Evolutionary conservation across 2,329 filamentous ascomycete species (phyloP), one percentile per base, ranked within the genome.

Genomic region (Taxawa tesnikishii): DNA sequence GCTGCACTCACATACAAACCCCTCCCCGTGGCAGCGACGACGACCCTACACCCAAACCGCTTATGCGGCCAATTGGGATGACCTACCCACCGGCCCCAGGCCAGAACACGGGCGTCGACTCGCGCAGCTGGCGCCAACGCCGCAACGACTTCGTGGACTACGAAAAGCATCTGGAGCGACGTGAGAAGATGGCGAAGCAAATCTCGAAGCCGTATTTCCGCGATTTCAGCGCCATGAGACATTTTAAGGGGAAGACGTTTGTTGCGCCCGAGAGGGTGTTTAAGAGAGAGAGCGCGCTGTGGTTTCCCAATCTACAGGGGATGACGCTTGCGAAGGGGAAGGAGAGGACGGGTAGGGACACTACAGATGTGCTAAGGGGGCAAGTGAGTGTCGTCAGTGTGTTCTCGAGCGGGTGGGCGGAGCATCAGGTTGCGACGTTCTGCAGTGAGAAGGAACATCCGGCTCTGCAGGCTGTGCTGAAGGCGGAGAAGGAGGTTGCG

Each of bases 201-300:
- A 78, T 92, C 50, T 66, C 78, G 13, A 82, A 83, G 37, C 87
- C 88, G 2, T 98, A 98, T 59, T 98, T 94, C 63, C 81, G 85
- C 55, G 88, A 98, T 67, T 94, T 85, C 81, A 74, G 73, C 38
- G 90, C 92, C 59, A 72, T 94, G 56, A 67, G 78, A 43, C 78
- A 90, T 43, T 60, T 68, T 59, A 75, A 85, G 47, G 90, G 90
- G 49, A 98, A 98, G 59, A 84, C 84, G 15, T 98, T 94, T 60
- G 64, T 88, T 31, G 77, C 84, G 13, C 88, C 88, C 23, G 74
- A 81, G 4, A 69, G 79, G n/a, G 69, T 88, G 29, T 96, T 96
- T 68, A 80, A 77, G 49, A 70, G 70, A 42, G 83, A 92, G 24
- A 70, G 76, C 31, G 80, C 88, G 4, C 71, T 94, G 41, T 96